phyloP scores from a whole-genome alignment of 176 grass and related monocot species.

The Thinopyrum elongatum region DNA sequence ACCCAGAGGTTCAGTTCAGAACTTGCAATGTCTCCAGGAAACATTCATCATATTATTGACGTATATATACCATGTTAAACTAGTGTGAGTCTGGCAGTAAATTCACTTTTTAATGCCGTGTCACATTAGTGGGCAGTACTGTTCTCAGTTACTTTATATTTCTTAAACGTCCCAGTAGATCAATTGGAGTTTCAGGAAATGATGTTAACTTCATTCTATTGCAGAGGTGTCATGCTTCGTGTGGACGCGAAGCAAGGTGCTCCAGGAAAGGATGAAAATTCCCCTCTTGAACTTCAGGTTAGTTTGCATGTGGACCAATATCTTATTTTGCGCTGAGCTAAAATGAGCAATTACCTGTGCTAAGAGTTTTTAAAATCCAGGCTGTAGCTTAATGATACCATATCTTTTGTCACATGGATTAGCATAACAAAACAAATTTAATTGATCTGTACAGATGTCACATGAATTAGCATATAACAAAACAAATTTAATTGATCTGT shows the following conservation, averaged over 20 bases:
- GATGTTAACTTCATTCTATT: no score
- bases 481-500: background rate
- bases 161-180: no score
- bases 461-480: no score
- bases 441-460: background rate
- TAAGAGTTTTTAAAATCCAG: background rate
- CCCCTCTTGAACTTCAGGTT: conserved; percentile 90
- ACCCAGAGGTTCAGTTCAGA: no score
- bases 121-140: background rate
- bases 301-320: background rate
- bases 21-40: no score
- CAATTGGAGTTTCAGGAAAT: no score
- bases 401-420: background rate
- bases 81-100: background rate
- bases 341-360: background rate
- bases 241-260: no score
- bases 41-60: background rate
- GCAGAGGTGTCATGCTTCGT: no score
- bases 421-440: conserved; percentile 8
- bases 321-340: background rate
- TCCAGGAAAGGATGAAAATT: conserved; percentile 91
- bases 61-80: background rate
- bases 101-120: background rate
- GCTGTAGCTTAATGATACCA: background rate
- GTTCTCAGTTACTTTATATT: background rate